Evolutionary conservation across 2,329 filamentous ascomycete species (phyloP), one percentile per base, ranked within the genome.

Genomic region (Verticillium klebahnii): DNA sequence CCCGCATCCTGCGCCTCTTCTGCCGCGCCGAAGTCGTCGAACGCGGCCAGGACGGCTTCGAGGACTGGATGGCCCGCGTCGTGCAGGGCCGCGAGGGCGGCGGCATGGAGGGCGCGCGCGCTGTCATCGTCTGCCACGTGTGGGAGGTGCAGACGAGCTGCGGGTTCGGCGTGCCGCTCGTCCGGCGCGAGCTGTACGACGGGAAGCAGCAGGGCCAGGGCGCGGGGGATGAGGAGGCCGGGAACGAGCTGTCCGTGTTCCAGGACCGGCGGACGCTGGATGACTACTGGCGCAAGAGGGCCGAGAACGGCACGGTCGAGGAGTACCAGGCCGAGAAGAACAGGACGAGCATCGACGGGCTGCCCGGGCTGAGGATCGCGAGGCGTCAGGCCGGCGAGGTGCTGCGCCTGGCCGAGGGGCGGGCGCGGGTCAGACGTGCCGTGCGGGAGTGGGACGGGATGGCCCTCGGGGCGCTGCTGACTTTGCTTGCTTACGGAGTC

Each of bases 91-190:
- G 72, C n/a, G 65, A 70, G 23, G 17, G 25, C 2, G 34, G 60
- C 39, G n/a, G 31, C 3, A 78, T 79, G 64, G 74, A 78, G 15
- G 84, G 82, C 2, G 83, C 82, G 8, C 75, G 88, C 32, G 86
- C 86, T 1, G 82, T 90, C 31, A 82, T 91, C 40, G 66, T 85
- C 39, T 74, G 88, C 60, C 79, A 88, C 66, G 78, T 91, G 19
- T 88, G 83, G 70, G 84, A 89, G 74, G 83, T 86, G 3, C 86
- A 89, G 78, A 89, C 85, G 11, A 85, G 82, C 58, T 91, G 88
- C 69, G 88, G 88, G 7, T 90, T 81, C 67, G 85, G 83, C 29
- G 86, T 90, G 8, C 87, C 87, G 1, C 75, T 80, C 34, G 72
- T 87, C 40, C 76, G 67, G 67, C 78, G 69, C 69, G 74, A 66